Evolutionary conservation across 306 rosid genomes (phyloP).

Genomic region (Vachellia collinsii): DNA sequence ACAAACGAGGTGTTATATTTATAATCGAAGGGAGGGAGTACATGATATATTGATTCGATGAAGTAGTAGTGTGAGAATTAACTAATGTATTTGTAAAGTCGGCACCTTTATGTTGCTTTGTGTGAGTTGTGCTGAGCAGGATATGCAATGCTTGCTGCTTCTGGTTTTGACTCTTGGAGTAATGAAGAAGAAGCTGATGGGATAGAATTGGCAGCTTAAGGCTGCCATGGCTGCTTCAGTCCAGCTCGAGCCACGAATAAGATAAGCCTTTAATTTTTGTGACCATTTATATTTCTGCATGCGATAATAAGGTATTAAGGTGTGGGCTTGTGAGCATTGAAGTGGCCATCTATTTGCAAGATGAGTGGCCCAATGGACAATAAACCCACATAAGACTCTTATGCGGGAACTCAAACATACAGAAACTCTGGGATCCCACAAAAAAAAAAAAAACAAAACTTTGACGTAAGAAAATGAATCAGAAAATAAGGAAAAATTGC

Average conservation of each 20-base stretch:
- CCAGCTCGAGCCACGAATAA: constrained; percentile 39
- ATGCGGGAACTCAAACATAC: too few relatives aligned
- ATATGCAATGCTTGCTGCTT: constrained; percentile 46
- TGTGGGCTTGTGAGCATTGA: constrained; percentile 27
- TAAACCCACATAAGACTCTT: too few relatives aligned
- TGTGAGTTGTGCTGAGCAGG: constrained; percentile 66
- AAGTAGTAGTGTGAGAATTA: neutral
- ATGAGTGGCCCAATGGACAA: neutral
- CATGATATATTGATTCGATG: neutral
- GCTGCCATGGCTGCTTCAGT: constrained; percentile 63
- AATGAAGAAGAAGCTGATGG: constrained; percentile 40
- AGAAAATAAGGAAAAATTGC: too few relatives aligned
- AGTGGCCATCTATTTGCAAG: constrained; percentile 23
- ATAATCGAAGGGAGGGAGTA: too few relatives aligned
- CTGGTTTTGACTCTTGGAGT: constrained; percentile 40
- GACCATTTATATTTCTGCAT: constrained; percentile 33
- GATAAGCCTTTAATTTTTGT: constrained; percentile 51
- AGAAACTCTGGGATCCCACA: too few relatives aligned
- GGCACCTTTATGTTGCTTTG: constrained; percentile 78
- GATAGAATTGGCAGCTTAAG: constrained; percentile 61
- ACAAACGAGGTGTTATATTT: too few relatives aligned
- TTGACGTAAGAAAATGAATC: too few relatives aligned
- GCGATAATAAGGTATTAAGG: constrained; percentile 50
- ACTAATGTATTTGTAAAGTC: neutral
- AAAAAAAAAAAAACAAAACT: too few relatives aligned